Conservation (phyloP, 129 eudicot genomes). For the Arctium minus region DNA sequence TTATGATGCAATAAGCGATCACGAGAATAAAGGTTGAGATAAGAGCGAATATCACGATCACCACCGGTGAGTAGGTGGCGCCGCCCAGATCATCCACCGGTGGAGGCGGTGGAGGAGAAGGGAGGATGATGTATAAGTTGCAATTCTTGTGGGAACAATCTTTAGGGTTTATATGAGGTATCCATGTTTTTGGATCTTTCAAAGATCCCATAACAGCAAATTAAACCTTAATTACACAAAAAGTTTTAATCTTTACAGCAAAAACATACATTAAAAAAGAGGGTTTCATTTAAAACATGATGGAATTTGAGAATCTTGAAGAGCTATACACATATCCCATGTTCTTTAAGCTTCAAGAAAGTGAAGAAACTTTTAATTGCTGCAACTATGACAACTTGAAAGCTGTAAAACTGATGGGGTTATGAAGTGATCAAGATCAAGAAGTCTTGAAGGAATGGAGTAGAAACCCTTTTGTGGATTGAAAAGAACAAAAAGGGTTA, state of each 20-base stretch:
- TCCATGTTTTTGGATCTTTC: conserved; percentile 53
- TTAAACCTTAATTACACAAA: not conserved
- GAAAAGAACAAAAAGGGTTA: not conserved
- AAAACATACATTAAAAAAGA: conserved; percentile 1
- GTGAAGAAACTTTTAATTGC: not conserved
- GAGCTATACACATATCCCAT: conserved; percentile 2
- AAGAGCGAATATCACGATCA: conserved; percentile 51
- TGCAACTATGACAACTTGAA: conserved; percentile 8
- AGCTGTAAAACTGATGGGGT: conserved; percentile 13
- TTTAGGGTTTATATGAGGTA: conserved; percentile 50
- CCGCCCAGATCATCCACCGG: conserved; percentile 39
- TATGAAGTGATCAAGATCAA: conserved; percentile 10
- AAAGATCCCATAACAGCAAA: conserved; percentile 36
- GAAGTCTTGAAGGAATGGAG: conserved; percentile 3
- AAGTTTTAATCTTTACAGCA: not conserved
- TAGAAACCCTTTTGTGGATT: not conserved
- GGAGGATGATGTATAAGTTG: conserved; percentile 42
- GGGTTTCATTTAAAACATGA: not conserved
- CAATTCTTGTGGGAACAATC: conserved; percentile 70
- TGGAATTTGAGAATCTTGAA: not conserved
- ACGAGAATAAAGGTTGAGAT: conserved; percentile 58
- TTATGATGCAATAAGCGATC: conserved; percentile 53
- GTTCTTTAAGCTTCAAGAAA: conserved; percentile 12
- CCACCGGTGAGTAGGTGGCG: conserved; percentile 57
- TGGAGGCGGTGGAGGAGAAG: conserved; percentile 65